Evolutionary conservation across 768 basidiomycete genomes (phyloP), one percentile per base, ranked within the genome.

Genomic region (Lactarius deliciosus): DNA sequence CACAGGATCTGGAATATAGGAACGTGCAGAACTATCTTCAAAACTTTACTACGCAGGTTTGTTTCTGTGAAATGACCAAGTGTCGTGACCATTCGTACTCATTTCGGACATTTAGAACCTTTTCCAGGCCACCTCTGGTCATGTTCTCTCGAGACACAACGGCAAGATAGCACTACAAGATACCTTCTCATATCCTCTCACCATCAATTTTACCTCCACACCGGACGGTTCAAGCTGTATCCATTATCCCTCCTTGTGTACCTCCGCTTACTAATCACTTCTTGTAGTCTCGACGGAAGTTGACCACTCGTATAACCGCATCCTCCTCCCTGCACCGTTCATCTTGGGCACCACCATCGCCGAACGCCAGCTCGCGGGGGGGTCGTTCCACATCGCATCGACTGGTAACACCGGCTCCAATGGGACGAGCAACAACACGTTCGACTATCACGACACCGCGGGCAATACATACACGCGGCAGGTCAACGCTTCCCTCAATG

Each of bases 301-400:
- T 65, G 88, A 92, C 70, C 90, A 91, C 71, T 87, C 86, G 0
- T 93, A 91, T 72, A 75, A 84, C 59, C 85, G 90, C 30, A 77
- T 78, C 30, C 75, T 86, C 45, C 72, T 82, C 15, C 89, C 89
- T 1, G 79, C 80, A 50, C 86, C 89, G 2, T 83, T 88, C 67
- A 81, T 85, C 60, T 72, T 85, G 7, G 81, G 81, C 11, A 87
- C 86, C 10, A 82, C 81, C 11, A 90, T 88, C 38, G 66, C 75
- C 16, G 83, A 87, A 66, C 82, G 79, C 30, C 91, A 92, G 73
- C 75, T 81, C 41, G 81, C 54, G 85, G 86, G 76, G 2, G 87
- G 84, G 22, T 84, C 82, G 75, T 84, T 86, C 75, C 75, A 77
- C 15, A 71, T 78, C 1, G 74, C 77, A 1, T 72, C 79, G 36